Evolutionary conservation across 2,329 filamentous ascomycete genomes (phyloP).

Genomic region (Penicillium sp.): DNA sequence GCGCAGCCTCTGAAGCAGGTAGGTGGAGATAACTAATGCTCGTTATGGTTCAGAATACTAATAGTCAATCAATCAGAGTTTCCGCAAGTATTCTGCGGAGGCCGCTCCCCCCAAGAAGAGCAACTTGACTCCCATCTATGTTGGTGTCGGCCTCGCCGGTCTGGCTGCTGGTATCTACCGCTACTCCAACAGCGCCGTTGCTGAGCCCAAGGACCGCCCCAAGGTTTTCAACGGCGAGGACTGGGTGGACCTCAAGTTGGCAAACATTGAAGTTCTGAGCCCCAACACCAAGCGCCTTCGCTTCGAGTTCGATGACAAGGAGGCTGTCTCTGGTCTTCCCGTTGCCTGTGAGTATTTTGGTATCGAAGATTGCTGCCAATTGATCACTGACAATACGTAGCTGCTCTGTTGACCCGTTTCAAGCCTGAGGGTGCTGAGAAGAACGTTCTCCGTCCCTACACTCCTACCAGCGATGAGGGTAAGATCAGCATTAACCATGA

Average conservation of each 20-base stretch:
- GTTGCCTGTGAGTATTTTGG: conserved; percentile 62
- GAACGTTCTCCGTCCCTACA: conserved; percentile 87
- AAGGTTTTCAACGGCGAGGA: conserved; percentile 78
- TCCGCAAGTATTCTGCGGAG: conserved; percentile 71
- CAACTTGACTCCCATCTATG: conserved; percentile 60
- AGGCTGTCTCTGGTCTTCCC: conserved; percentile 78
- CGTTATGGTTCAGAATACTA: neutral
- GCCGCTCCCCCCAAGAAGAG: conserved; percentile 48
- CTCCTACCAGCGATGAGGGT: conserved; percentile 84
- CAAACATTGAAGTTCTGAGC: conserved; percentile 76
- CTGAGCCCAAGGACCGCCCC: conserved; percentile 38
- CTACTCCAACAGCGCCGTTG: conserved; percentile 39
- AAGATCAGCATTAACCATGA: conserved; percentile 6
- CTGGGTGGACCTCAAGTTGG: conserved; percentile 77
- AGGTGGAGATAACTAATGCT: conserved; percentile 31
- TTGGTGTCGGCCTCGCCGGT: conserved; percentile 40
- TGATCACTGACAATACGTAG: conserved; percentile 34
- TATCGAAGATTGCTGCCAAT: neutral
- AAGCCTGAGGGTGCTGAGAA: conserved; percentile 81
- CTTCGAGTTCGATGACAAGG: conserved; percentile 80
- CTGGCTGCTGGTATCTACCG: conserved; percentile 59
- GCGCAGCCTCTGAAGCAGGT: conserved; percentile 67
- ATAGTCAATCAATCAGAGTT: conserved; percentile 48
- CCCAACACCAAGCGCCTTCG: conserved; percentile 93
- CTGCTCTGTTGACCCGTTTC: conserved; percentile 86